Evolutionary conservation across 2,329 filamentous ascomycete genomes (phyloP).

Genomic region (Delphinella strobiligena): DNA sequence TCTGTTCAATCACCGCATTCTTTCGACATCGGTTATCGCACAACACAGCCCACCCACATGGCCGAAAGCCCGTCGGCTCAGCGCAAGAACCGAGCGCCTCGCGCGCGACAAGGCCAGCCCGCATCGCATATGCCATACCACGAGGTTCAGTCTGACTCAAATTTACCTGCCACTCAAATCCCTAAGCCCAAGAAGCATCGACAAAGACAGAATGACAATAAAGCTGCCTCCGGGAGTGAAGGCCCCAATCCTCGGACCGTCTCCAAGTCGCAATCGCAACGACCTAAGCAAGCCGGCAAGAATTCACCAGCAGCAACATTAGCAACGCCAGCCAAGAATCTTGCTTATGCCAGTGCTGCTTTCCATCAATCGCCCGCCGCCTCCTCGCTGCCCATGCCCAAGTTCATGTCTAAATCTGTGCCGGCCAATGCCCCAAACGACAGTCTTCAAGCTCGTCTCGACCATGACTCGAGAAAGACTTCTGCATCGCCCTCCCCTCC

Average conservation of each 20-base stretch:
- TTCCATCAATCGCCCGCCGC: conserved; percentile 93
- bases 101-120: neutral
- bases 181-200: conserved; percentile 10
- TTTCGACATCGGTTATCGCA: conserved; percentile 3
- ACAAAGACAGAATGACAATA: conserved; percentile 7
- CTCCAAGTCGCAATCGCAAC: conserved; percentile 12
- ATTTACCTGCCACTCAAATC: conserved; percentile 7
- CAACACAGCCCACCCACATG: neutral
- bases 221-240: conserved; percentile 8
- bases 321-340: conserved; percentile 30
- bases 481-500: conserved; percentile 6
- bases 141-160: conserved; percentile 10
- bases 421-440: conserved; percentile 47
- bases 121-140: neutral
- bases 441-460: conserved; percentile 30
- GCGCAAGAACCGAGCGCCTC: conserved; percentile 6
- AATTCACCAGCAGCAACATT: conserved; percentile 11
- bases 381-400: conserved; percentile 79
- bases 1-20: conserved; percentile 4
- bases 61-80: neutral
- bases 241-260: conserved; percentile 1
- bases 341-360: conserved; percentile 77
- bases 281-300: conserved; percentile 13
- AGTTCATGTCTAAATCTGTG: conserved; percentile 68
- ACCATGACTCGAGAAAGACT: conserved; percentile 21